These are phyloP conservation scores for Filosporella fistucella DNA, from an alignment of 495 filamentous ascomycete species.

Conservation along the genomic window DNA sequence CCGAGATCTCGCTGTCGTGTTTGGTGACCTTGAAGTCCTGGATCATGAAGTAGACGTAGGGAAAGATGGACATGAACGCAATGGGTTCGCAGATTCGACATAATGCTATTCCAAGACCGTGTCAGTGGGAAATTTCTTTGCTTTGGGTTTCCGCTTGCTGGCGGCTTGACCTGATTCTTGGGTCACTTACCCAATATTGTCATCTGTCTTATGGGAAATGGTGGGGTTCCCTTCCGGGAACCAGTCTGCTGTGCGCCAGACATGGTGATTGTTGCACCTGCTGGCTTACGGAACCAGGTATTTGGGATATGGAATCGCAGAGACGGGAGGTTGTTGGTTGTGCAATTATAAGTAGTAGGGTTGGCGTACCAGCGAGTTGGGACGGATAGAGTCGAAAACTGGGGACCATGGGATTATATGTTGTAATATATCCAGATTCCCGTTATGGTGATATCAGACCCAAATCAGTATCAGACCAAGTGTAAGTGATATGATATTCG, in stretches of 20 bases:
- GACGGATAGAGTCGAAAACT: constrained; percentile 6
- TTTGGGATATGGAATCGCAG: neutral
- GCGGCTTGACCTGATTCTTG: neutral
- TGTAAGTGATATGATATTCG: no score
- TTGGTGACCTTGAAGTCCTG: constrained; percentile 73
- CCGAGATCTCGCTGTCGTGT: constrained; percentile 72
- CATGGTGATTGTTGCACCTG: constrained; percentile 9
- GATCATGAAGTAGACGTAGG: constrained; percentile 98
- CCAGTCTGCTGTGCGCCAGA: constrained; percentile 13
- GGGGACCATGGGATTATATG: constrained; percentile 19
- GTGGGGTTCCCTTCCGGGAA: constrained; percentile 24
- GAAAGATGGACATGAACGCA: constrained; percentile 99
- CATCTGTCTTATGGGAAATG: constrained; percentile 56
- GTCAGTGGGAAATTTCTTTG: neutral
- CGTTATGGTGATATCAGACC: no score
- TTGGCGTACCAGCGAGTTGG: neutral
- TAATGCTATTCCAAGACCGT: constrained; percentile 61
- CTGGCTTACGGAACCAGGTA: neutral
- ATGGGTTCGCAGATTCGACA: constrained; percentile 98
- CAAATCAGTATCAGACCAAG: no score
- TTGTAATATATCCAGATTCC: neutral
- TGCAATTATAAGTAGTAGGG: neutral
- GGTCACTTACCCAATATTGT: constrained; percentile 62
- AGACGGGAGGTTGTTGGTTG: neutral
- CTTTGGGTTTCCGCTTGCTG: neutral